These are phyloP conservation scores for Mrakia blollopis DNA, from an alignment of 768 basidiomycete species.

Conservation along the genomic window DNA sequence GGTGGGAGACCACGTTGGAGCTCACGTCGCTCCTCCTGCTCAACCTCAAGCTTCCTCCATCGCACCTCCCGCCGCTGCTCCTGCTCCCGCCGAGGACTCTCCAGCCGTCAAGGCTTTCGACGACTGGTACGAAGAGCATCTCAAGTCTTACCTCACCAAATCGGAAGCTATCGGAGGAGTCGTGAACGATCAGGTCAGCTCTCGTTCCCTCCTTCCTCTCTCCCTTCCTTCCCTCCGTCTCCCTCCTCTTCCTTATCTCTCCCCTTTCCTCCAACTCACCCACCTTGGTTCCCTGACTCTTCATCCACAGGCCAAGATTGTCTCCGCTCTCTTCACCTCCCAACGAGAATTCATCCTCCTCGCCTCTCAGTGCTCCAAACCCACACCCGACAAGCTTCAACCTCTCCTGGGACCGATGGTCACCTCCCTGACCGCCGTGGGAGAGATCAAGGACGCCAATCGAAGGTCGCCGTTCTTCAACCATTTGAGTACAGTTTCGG, in stretches of 20 bases:
- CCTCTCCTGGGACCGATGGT: constrained; percentile 64
- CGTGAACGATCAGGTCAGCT: constrained; percentile 73
- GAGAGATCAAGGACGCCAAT: constrained; percentile 74
- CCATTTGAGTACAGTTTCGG: constrained; percentile 74
- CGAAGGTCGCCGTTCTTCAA: constrained; percentile 72
- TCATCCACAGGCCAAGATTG: constrained; percentile 56
- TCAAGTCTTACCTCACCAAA: constrained; percentile 68
- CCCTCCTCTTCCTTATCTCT: constrained; percentile 21
- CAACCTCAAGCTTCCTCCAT: neutral
- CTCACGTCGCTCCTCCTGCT: constrained; percentile 37
- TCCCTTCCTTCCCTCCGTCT: neutral
- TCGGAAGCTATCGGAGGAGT: constrained; percentile 65
- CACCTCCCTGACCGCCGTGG: constrained; percentile 65
- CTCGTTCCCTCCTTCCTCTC: neutral
- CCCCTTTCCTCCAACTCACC: neutral
- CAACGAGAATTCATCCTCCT: constrained; percentile 65
- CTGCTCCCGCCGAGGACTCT: constrained; percentile 48
- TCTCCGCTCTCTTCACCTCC: constrained; percentile 62
- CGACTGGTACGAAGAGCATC: constrained; percentile 62
- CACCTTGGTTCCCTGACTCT: neutral
- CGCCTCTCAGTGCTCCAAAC: constrained; percentile 72
- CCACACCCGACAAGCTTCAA: constrained; percentile 58
- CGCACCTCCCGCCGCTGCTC: constrained; percentile 41
- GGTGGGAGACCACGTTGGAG: constrained; percentile 38
- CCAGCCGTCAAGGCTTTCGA: constrained; percentile 67